Evolutionary conservation across 192 early-diverging fungal species (phyloP).

Genomic region (Backusella westeae): DNA sequence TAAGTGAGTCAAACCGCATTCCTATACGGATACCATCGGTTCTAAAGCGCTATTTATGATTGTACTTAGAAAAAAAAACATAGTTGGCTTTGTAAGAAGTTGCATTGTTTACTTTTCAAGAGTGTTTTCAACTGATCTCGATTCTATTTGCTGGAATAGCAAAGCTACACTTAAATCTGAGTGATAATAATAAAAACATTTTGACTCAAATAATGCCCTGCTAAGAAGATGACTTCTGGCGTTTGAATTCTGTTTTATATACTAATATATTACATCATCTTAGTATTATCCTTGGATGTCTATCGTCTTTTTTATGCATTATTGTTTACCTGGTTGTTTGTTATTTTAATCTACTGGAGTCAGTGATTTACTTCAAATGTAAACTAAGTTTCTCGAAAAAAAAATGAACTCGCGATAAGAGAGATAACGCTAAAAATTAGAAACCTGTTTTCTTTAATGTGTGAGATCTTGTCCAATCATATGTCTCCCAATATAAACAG

Average conservation of each 20-base stretch:
- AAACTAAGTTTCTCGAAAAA: background rate
- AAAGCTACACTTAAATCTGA: background rate
- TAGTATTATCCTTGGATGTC: background rate
- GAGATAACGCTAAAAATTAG: background rate
- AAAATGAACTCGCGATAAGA: background rate
- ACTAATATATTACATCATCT: background rate
- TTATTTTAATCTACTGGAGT: background rate
- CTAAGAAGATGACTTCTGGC: background rate
- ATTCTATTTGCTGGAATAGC: background rate
- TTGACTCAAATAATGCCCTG: background rate
- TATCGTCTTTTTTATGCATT: background rate
- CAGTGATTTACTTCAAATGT: background rate
- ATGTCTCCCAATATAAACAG: background rate
- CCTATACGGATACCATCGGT: background rate
- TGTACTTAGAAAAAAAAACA: background rate
- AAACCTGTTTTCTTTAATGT: background rate
- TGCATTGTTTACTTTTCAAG: background rate
- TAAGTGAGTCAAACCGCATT: background rate
- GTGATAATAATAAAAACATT: background rate
- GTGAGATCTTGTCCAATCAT: background rate
- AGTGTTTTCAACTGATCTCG: background rate
- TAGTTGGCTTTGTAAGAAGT: background rate
- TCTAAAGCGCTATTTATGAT: background rate
- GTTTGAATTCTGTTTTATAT: background rate
- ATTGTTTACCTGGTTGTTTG: no score